Conservation (phyloP, 495 filamentous ascomycete species). For the Jackrogersella multiformis region DNA sequence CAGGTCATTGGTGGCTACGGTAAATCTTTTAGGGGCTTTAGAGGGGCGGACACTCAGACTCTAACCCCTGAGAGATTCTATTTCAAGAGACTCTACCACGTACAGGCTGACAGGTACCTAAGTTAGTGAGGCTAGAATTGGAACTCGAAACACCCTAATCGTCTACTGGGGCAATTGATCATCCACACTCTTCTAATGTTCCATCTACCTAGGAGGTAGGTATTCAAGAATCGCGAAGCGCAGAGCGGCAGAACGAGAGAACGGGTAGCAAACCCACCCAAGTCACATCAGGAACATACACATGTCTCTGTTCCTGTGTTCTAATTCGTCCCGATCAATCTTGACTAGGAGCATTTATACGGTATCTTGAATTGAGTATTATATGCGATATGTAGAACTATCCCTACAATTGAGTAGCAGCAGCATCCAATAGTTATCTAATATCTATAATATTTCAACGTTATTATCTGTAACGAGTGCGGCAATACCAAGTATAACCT, state of each 20-base stretch:
- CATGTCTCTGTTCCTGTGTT: background rate
- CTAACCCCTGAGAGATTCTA: constrained; percentile 11
- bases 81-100: constrained; percentile 9
- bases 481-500: background rate
- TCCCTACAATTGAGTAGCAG: background rate
- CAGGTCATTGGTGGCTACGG: constrained; percentile 13
- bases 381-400: background rate
- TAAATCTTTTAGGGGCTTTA: constrained; percentile 19
- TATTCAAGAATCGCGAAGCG: constrained; percentile 2
- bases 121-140: constrained; percentile 26
- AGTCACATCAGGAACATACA: constrained; percentile 13
- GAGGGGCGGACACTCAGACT: background rate
- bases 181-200: constrained; percentile 21
- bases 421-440: background rate
- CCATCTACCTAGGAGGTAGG: no score
- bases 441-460: background rate
- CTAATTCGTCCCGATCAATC: background rate
- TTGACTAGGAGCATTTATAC: background rate
- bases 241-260: no score
- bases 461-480: background rate
- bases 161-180: constrained; percentile 28
- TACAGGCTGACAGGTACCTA: constrained; percentile 20
- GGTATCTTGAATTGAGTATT: background rate
- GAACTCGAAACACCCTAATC: constrained; percentile 41
- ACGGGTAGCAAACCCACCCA: constrained; percentile 10